Percentiles rank a stretch among this genome's conserved stretches.
Conservation (phyloP, 2,329 filamentous ascomycete genomes). For the Tolypocladium tundrense region DNA sequence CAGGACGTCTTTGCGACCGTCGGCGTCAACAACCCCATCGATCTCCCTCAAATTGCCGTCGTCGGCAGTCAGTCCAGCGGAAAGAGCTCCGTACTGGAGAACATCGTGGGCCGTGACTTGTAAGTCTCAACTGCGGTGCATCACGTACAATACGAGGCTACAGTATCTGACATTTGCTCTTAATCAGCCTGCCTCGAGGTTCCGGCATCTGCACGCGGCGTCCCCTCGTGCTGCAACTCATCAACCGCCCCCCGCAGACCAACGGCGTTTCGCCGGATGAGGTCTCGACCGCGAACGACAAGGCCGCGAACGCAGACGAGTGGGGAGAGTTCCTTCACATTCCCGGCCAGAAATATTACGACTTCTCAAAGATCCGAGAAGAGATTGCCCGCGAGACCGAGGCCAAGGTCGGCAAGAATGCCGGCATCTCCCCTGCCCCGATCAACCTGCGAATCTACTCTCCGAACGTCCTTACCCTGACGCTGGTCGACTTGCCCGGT, state of each 20-base stretch:
- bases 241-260: constrained; percentile 70
- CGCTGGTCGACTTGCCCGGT: constrained; percentile 90
- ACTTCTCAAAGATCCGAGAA: constrained; percentile 97
- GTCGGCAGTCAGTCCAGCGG: constrained; percentile 98
- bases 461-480: constrained; percentile 93
- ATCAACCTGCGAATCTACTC: constrained; percentile 99
- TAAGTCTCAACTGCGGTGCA: constrained; percentile 42
- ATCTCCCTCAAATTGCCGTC: constrained; percentile 94
- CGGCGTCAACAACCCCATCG: constrained; percentile 98
- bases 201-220: constrained; percentile 95
- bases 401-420: constrained; percentile 90
- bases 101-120: constrained; percentile 98
- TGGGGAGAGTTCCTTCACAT: constrained; percentile 99
- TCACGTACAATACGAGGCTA: not conserved
- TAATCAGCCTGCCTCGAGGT: constrained; percentile 78
- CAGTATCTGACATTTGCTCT: constrained; percentile 7
- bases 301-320: constrained; percentile 84
- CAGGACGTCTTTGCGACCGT: constrained; percentile 99
- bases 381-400: constrained; percentile 97
- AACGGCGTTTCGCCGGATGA: constrained; percentile 66
- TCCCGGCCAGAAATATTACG: constrained; percentile 91
- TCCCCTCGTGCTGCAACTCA: constrained; percentile 92
- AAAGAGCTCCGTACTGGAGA: constrained; percentile 98
- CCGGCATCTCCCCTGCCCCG: constrained; percentile 88
- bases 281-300: constrained; percentile 59